Evolutionary conservation across 768 basidiomycete species (phyloP).

Genomic region (Clitopilus passeckerianus): DNA sequence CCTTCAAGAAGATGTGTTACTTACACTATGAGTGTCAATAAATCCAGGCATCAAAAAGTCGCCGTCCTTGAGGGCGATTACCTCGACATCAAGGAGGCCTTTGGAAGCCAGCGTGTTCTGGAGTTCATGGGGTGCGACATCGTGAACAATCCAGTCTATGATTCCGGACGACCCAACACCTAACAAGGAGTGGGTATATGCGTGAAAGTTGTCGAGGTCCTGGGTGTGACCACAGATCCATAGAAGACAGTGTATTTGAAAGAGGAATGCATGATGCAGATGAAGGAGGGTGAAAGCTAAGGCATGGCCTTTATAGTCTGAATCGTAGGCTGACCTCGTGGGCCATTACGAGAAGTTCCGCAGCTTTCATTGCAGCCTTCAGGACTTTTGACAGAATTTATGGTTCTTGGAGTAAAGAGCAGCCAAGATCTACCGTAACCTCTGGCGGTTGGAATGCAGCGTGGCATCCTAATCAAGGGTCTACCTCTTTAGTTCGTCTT

Average conservation of each 20-base stretch:
- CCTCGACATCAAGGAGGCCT: conserved; percentile 39
- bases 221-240: conserved; percentile 57
- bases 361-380: background rate
- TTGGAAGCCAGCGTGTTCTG: conserved; percentile 46
- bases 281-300: background rate
- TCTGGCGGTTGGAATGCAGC: too few species aligned
- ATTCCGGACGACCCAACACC: conserved; percentile 39
- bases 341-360: background rate
- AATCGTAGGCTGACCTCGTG: background rate
- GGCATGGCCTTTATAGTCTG: background rate
- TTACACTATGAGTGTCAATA: conserved; percentile 87
- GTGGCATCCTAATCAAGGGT: background rate
- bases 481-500: background rate
- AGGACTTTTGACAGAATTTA: background rate
- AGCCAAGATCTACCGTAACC: too few species aligned
- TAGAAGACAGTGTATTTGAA: conserved; percentile 26
- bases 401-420: background rate
- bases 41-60: conserved; percentile 85
- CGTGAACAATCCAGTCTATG: conserved; percentile 68
- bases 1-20: conserved; percentile 15
- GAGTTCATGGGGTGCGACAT: conserved; percentile 43
- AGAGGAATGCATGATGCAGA: background rate
- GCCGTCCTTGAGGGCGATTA: conserved; percentile 39
- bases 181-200: conserved; percentile 52
- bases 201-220: conserved; percentile 33